Evolutionary conservation across 192 early-diverging fungal genomes (phyloP), one percentile per base, ranked within the genome.

Genomic region (Nowakowskiella sp.): DNA sequence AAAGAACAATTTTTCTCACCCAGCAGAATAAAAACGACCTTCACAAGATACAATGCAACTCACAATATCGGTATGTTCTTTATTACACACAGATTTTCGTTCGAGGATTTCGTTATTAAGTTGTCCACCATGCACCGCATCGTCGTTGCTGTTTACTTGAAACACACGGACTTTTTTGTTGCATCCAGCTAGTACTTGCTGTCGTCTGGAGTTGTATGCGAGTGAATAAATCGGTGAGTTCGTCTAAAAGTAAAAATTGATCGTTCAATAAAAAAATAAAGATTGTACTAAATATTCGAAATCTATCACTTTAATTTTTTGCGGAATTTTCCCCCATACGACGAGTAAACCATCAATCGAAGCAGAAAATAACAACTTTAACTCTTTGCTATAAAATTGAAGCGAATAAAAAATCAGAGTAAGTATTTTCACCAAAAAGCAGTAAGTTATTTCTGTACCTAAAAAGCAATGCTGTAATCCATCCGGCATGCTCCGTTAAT

Each of bases 11-110:
- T 7, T 61, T 23, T 23, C 48, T 1, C 61, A 79, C 66, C 78
- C 78, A n/a, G 68, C 78, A 36, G 73, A 76, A 42, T 74, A 81
- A 52, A 76, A 81, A 5, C 78, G 56, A 1, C 76, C 78, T 47
- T 81, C 78, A 25, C 62, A 69, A 6, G 70, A 62, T 4, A 81
- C 69, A 6, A 81, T 57, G 45, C 78, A 81, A 45, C 63, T 73
- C 4, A 81, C 78, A 24, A 81, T 53, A 50, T 81, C 78, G 5
- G 42, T 53, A 43, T 81, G 78, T 42, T 76, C 73, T 25, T 32
- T 53, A 45, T 61, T 64, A 13, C 64, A 48, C 23, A 80, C 57
- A 13, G 62, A 49, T 39, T 54, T 54, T 21, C 33, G 54, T 44
- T 79, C 70, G 22, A 79, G 36, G 16, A 81, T 61, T 31, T 80